These are phyloP conservation scores for Angophora floribunda DNA, from an alignment of 345 rosid species.

Conservation along the genomic window DNA sequence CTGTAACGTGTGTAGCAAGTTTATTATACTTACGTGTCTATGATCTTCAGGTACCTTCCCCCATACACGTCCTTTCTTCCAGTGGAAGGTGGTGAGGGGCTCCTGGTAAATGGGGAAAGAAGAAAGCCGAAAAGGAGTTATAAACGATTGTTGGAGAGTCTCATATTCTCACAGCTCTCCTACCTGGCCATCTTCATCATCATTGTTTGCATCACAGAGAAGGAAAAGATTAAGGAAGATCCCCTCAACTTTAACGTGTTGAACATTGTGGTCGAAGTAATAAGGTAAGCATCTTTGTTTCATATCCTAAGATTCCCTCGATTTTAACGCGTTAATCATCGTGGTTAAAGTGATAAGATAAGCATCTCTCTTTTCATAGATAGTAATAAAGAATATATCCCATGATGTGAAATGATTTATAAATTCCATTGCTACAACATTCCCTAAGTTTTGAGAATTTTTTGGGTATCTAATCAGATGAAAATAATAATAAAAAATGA, in stretches of 20 bases:
- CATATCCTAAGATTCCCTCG: not conserved
- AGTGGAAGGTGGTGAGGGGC: not conserved
- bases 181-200: conserved; percentile 18
- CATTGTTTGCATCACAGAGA: conserved; percentile 20
- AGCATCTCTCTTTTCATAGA: not conserved
- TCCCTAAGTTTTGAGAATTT: not conserved
- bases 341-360: not conserved
- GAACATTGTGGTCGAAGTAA: conserved; percentile 18
- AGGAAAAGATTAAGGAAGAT: conserved; percentile 12
- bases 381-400: not conserved
- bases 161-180: conserved; percentile 17
- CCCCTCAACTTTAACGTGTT: conserved; percentile 27
- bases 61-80: conserved; percentile 19
- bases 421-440: not conserved
- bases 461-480: not conserved
- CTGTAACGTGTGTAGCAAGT: not conserved
- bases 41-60: conserved; percentile 23
- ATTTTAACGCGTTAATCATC: not conserved
- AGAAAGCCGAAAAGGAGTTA: not conserved
- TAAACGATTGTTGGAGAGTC: not conserved
- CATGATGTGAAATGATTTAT: not conserved
- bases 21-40: not conserved
- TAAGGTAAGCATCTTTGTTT: conserved; percentile 6
- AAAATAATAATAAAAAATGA: not conserved
- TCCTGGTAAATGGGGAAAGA: not conserved